A percentile compares a stretch with the other conserved stretches of the same genome.
These are phyloP conservation scores for Shiraia sp. DNA, from an alignment of 2,329 filamentous ascomycete species.

Conservation along the genomic window DNA sequence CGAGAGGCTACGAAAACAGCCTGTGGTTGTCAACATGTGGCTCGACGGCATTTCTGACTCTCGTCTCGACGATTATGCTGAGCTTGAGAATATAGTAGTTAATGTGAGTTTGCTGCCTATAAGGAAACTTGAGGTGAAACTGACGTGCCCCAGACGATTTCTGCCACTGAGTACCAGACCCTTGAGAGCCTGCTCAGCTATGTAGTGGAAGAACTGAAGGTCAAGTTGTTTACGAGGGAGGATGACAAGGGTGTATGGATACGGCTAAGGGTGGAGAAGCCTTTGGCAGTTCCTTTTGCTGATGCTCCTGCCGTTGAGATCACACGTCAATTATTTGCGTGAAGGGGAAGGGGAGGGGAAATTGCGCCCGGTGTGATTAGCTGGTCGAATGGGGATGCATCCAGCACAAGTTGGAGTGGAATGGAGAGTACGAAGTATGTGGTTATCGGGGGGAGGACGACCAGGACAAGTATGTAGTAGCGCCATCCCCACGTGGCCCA, in stretches of 20 bases:
- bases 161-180: conserved; percentile 51
- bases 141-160: conserved; percentile 44
- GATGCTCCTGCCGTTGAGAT: conserved; percentile 72
- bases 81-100: conserved; percentile 64
- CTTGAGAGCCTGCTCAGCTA: conserved; percentile 50
- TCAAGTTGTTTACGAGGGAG: conserved; percentile 40
- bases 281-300: conserved; percentile 72
- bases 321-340: conserved; percentile 23
- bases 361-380: too few species aligned
- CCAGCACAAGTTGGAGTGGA: too few species aligned
- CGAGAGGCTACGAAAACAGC: conserved; percentile 67
- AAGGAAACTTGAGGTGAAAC: not conserved
- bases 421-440: too few species aligned
- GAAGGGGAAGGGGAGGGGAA: not conserved
- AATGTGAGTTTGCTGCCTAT: conserved; percentile 54
- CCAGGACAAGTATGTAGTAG: not conserved
- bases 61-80: conserved; percentile 56
- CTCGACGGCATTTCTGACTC: conserved; percentile 57
- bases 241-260: conserved; percentile 55
- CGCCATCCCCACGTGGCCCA: conserved; percentile 16
- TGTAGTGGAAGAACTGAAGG: conserved; percentile 47
- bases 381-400: too few species aligned
- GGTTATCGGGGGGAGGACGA: too few species aligned
- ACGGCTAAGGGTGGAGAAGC: conserved; percentile 69
- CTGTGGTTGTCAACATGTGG: conserved; percentile 65